Evolutionary conservation across 441 rosid genomes (phyloP).

Genomic region (Brassica hybrid): DNA sequence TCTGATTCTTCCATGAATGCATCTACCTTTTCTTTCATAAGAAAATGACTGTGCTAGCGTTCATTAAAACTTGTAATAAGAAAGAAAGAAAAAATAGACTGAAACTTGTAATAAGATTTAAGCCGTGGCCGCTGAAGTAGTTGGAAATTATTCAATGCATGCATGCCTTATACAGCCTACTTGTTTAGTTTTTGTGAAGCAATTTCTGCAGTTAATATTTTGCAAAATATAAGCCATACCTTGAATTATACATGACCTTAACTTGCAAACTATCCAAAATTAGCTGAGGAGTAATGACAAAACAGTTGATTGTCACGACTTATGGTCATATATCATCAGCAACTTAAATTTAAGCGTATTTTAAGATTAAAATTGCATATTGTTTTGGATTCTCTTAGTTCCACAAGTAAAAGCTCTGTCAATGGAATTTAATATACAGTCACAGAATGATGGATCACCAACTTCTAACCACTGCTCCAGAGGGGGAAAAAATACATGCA

Average conservation of each 20-base stretch:
- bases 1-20: constrained; percentile 15
- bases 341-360: constrained; percentile 14
- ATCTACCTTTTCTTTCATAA: neutral
- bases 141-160: constrained; percentile 37
- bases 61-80: neutral
- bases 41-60: constrained; percentile 5
- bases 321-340: constrained; percentile 26
- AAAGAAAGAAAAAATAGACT: neutral
- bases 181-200: constrained; percentile 13
- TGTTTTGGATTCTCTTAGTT: constrained; percentile 17
- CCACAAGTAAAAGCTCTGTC: constrained; percentile 17
- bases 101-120: constrained; percentile 20
- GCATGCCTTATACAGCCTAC: constrained; percentile 23
- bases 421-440: constrained; percentile 9
- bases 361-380: constrained; percentile 9
- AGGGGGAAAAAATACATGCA: neutral
- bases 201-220: neutral
- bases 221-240: neutral
- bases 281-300: constrained; percentile 18
- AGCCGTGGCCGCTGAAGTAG: constrained; percentile 37
- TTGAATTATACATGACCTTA: constrained; percentile 28
- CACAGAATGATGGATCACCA: constrained; percentile 41
- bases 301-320: neutral
- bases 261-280: constrained; percentile 26
- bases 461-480: constrained; percentile 29